Conservation (phyloP, 164 flowering plant species). For the Echeveria elegans region DNA sequence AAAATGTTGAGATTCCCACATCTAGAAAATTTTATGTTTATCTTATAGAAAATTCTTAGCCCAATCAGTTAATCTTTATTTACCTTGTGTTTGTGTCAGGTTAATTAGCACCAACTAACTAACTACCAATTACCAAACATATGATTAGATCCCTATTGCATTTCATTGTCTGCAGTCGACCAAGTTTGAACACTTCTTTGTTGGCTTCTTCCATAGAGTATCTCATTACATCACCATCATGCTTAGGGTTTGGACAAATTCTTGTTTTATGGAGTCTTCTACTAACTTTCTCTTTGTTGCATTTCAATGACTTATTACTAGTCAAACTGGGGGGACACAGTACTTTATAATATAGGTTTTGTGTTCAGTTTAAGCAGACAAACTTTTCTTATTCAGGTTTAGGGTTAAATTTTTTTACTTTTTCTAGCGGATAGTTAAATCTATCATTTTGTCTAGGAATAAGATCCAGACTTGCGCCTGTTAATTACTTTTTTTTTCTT, state of each 20-base stretch:
- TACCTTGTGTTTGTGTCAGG: neutral
- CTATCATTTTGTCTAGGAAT: too few relatives aligned
- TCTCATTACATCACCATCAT: neutral
- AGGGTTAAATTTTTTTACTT: too few relatives aligned
- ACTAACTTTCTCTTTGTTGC: neutral
- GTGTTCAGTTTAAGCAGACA: neutral
- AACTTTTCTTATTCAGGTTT: neutral
- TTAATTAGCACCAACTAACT: neutral
- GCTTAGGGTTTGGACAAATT: neutral
- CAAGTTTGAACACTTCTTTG: neutral
- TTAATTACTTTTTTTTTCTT: too few relatives aligned
- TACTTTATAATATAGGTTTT: neutral
- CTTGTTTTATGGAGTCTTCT: neutral
- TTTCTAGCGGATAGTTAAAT: too few relatives aligned
- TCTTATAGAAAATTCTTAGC: too few relatives aligned
- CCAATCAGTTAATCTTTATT: too few relatives aligned
- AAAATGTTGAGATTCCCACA: too few relatives aligned
- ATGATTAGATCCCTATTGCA: neutral
- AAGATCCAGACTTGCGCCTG: too few relatives aligned
- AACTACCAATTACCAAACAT: neutral
- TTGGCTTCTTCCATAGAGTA: neutral
- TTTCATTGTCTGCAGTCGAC: neutral
- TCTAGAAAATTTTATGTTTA: too few relatives aligned
- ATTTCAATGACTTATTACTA: too few relatives aligned
- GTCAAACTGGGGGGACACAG: neutral